Evolutionary conservation across 768 basidiomycete species (phyloP).

Genomic region (Gautieria morchelliformis): DNA sequence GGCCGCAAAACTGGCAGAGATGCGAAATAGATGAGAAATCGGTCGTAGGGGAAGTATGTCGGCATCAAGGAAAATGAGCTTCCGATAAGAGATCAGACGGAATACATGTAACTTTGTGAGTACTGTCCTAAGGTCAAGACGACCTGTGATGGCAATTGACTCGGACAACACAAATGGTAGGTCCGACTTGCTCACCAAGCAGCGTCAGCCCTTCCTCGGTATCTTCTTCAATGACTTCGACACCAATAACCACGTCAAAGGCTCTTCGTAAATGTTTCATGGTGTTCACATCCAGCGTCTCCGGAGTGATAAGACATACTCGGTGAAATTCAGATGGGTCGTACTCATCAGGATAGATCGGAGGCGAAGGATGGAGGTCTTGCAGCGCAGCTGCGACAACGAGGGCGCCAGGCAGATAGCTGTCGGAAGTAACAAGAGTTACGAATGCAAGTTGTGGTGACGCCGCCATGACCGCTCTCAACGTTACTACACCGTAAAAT

Average conservation of each 20-base stretch:
- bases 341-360: constrained; percentile 43
- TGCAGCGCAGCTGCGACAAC: constrained; percentile 76
- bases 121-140: constrained; percentile 86
- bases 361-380: constrained; percentile 60
- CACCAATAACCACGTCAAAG: constrained; percentile 82
- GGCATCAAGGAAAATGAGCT: constrained; percentile 87
- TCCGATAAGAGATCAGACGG: constrained; percentile 77
- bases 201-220: constrained; percentile 60
- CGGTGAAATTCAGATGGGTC: constrained; percentile 48
- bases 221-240: constrained; percentile 74
- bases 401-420: constrained; percentile 89
- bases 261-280: constrained; percentile 71
- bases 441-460: constrained; percentile 63
- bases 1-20: constrained; percentile 80
- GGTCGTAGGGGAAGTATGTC: constrained; percentile 84
- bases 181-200: constrained; percentile 55
- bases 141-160: constrained; percentile 44
- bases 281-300: constrained; percentile 76
- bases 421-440: constrained; percentile 85
- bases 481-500: neutral
- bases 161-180: neutral
- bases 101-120: constrained; percentile 96
- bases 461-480: neutral
- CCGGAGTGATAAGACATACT: constrained; percentile 90
- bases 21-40: constrained; percentile 83